Base-by-base conservation (phyloP, 352 stramenopile genomes). In the Pythium myriotylum region DNA sequence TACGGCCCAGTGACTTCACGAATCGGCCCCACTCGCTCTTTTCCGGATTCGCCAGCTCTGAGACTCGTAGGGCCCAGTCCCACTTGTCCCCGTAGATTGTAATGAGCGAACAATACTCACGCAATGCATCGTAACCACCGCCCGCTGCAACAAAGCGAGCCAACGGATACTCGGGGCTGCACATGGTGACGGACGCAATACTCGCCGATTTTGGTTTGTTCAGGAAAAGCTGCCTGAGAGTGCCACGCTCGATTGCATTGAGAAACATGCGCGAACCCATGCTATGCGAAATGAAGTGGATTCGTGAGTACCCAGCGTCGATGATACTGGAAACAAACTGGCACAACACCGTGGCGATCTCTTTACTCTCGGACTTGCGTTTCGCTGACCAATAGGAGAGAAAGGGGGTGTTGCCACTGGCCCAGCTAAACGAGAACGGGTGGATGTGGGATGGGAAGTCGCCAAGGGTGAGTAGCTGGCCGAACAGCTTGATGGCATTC, bases 211-310 rank as follows among this genome's bases (percentile, higher is more conserved):
- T 17, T 1, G 24, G 16, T 45, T 70, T 48, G 63, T 83, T 75
- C 61, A 69, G 51, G 23, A 89, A 72, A 0, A 89, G 55, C 14
- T 75, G 62, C 3, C 86, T 70, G 24, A 86, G 68, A 3, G 70
- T 45, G 16, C 70, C 65, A 27, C 74, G 76, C 39, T 84, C 77
- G 17, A 89, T 49, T 0, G 62, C 65, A 41, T 72, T 77, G 41
- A 89, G 84, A 66, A 80, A 87, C n/a, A 89, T 59, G 12, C 80
- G 80, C 14, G 78, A 74, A 41, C 78, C 80, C 76, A 89, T 89
- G 14, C 76, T 87, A 50, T 89, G 80, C 16, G 72, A 74, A 24
- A 89, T 77, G 48, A 89, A 79, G 54, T 89, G 81, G 45, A 89
- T 39, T 33, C 74, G 78, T 13, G 69, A 78, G 65, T 88, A 89